These are phyloP conservation scores for Trichosporon ovoides DNA, from an alignment of 1,284 basidiomycete genomes.

Conservation along the genomic window DNA sequence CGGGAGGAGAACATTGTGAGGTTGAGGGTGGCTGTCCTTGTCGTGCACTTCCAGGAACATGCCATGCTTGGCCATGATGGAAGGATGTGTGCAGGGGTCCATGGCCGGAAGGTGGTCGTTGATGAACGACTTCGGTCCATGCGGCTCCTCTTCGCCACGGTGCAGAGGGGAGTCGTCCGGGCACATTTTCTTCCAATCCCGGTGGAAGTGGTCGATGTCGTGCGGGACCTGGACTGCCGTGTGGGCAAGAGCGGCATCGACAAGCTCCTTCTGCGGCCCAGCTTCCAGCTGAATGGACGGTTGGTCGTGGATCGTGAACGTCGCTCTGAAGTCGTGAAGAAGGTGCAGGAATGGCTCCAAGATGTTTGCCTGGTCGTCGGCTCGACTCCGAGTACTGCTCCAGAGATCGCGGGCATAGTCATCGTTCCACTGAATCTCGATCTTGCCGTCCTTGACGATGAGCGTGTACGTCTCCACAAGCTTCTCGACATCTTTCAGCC, in stretches of 20 bases:
- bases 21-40: constrained; percentile 40
- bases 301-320: constrained; percentile 49
- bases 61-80: constrained; percentile 46
- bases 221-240: constrained; percentile 34
- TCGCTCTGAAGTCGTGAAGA: constrained; percentile 34
- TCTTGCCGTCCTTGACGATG: constrained; percentile 46
- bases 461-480: constrained; percentile 49
- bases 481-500: constrained; percentile 41
- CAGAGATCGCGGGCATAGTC: constrained; percentile 47
- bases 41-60: constrained; percentile 47
- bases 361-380: constrained; percentile 48
- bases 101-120: constrained; percentile 41
- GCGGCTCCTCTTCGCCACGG: constrained; percentile 36
- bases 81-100: constrained; percentile 49
- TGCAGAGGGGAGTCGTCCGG: constrained; percentile 38
- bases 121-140: constrained; percentile 44
- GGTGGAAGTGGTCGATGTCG: constrained; percentile 38
- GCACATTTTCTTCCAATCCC: constrained; percentile 43
- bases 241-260: constrained; percentile 28
- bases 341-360: constrained; percentile 48
- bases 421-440: constrained; percentile 51
- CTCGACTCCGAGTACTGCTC: constrained; percentile 43
- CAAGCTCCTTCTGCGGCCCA: constrained; percentile 36
- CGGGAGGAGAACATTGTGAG: constrained; percentile 47
- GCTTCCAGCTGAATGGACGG: constrained; percentile 46